These are phyloP conservation scores for Blastomyces emzantsi DNA, from an alignment of 2,329 filamentous ascomycete species.

Conservation along the genomic window DNA sequence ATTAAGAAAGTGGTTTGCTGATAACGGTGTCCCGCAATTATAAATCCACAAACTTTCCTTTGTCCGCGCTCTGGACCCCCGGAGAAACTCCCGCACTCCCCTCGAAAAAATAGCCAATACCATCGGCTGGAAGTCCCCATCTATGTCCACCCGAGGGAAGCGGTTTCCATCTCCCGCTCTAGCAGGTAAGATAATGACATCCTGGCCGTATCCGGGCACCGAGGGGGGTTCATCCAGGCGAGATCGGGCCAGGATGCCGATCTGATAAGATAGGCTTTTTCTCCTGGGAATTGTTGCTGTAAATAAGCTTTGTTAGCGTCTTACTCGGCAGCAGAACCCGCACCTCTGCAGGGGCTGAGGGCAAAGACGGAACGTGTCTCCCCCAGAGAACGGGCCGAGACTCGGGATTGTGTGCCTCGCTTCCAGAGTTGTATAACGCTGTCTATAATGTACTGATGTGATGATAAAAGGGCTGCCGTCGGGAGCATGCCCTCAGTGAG, in stretches of 20 bases:
- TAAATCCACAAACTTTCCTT: neutral
- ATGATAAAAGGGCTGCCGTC: neutral
- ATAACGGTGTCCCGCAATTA: neutral
- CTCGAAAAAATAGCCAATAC: neutral
- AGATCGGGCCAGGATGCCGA: slow-evolving; percentile 6
- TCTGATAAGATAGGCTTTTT: slow-evolving; percentile 8
- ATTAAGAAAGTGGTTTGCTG: neutral
- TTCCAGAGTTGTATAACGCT: neutral
- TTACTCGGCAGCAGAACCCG: neutral
- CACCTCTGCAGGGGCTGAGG: neutral
- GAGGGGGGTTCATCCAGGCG: neutral
- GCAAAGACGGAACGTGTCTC: too few relatives aligned
- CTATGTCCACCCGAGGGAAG: neutral
- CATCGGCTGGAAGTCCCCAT: neutral
- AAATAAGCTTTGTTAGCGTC: neutral
- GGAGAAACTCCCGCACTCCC: neutral
- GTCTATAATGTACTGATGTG: neutral
- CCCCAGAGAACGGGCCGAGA: neutral
- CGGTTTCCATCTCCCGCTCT: neutral
- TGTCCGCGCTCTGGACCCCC: neutral
- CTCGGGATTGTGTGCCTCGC: neutral
- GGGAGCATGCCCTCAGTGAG: neutral
- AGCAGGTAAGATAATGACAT: neutral
- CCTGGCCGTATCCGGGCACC: neutral
- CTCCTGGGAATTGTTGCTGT: neutral